These are phyloP conservation scores for Omphalotus olearius DNA, from an alignment of 1,284 basidiomycete genomes.

Conservation along the genomic window DNA sequence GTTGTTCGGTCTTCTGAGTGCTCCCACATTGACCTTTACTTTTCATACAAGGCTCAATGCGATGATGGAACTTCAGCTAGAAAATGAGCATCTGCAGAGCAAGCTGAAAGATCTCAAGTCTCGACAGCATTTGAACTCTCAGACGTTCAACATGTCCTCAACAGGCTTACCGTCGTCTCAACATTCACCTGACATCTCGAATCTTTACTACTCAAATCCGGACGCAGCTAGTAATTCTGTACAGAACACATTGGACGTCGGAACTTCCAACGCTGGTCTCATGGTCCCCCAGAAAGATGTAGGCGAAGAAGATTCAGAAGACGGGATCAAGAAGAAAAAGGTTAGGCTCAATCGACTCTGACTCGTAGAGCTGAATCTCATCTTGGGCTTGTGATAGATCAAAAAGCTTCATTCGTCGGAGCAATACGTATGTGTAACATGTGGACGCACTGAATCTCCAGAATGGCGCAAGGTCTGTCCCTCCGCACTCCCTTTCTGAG, in stretches of 20 bases:
- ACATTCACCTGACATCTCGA: background rate
- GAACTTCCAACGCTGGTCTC: background rate
- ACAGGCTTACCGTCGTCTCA: background rate
- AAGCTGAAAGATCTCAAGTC: slow-evolving; percentile 41
- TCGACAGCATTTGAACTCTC: slow-evolving; percentile 6
- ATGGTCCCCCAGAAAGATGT: slow-evolving; percentile 5
- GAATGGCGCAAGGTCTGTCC: slow-evolving; percentile 78
- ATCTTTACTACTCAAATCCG: slow-evolving; percentile 5
- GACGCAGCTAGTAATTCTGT: slow-evolving; percentile 3
- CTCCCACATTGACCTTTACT: slow-evolving; percentile 1
- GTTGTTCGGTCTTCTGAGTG: slow-evolving; percentile 20
- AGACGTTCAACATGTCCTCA: slow-evolving; percentile 13
- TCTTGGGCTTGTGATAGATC: slow-evolving; percentile 20
- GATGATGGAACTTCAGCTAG: slow-evolving; percentile 73
- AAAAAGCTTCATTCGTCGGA: slow-evolving; percentile 53
- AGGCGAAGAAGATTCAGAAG: slow-evolving; percentile 32
- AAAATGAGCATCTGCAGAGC: slow-evolving; percentile 67
- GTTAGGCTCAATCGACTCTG: slow-evolving; percentile 20
- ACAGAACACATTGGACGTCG: slow-evolving; percentile 8
- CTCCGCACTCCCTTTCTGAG: slow-evolving; percentile 12
- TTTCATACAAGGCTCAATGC: slow-evolving; percentile 57
- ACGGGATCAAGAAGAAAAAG: slow-evolving; percentile 40
- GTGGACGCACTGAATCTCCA: slow-evolving; percentile 77
- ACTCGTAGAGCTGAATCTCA: background rate
- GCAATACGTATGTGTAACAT: slow-evolving; percentile 73